phyloP scores from a whole-genome alignment of 352 stramenopile species.

The Phytophthora cajani region DNA sequence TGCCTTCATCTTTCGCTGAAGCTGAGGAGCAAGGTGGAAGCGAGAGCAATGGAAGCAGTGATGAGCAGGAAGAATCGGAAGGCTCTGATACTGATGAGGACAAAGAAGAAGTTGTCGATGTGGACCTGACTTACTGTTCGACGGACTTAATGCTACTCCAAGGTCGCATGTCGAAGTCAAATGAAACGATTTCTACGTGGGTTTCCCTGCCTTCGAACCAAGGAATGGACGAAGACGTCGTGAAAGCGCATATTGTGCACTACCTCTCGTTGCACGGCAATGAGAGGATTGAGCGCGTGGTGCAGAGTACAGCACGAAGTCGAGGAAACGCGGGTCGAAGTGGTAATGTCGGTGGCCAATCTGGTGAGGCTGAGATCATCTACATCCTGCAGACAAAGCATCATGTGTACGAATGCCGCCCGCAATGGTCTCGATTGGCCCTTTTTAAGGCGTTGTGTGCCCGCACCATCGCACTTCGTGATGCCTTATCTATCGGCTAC shows the following conservation, averaged over 20 bases:
- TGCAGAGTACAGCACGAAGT: conserved; percentile 62
- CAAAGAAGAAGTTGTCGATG: conserved; percentile 45
- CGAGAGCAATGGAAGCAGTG: conserved; percentile 7
- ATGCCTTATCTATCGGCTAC: conserved; percentile 87
- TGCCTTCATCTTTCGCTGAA: conserved; percentile 25
- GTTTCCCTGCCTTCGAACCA: conserved; percentile 81
- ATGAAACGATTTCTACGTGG: conserved; percentile 72
- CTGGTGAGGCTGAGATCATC: conserved; percentile 66
- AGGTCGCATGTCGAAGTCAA: conserved; percentile 41
- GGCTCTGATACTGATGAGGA: conserved; percentile 10
- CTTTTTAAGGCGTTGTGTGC: conserved; percentile 79
- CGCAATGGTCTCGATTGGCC: conserved; percentile 83
- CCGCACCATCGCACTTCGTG: conserved; percentile 59
- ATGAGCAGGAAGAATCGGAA: conserved; percentile 11
- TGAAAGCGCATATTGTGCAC: conserved; percentile 81
- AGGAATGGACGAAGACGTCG: conserved; percentile 52
- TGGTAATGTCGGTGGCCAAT: conserved; percentile 23
- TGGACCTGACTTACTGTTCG: conserved; percentile 83
- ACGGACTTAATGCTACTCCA: conserved; percentile 87
- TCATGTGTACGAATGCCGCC: conserved; percentile 86
- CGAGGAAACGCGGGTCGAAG: conserved; percentile 4
- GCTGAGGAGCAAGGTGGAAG: conserved; percentile 10
- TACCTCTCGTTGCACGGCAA: conserved; percentile 78
- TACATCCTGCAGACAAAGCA: conserved; percentile 85
- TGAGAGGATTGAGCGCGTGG: conserved; percentile 74